phyloP scores from a whole-genome alignment of 148 eudicot genomes.

The Talinum fruticosum region DNA sequence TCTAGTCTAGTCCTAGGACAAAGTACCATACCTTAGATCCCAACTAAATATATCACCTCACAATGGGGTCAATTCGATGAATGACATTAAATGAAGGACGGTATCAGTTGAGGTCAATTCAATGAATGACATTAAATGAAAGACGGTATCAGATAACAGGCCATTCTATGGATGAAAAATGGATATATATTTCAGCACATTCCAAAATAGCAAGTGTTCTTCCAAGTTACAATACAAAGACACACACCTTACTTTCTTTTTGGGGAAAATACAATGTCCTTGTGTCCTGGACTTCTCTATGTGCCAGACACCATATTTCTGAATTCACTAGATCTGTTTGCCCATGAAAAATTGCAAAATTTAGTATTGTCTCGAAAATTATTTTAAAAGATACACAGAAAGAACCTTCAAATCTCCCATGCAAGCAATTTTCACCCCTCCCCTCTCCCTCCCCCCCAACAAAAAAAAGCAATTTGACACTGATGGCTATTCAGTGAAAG shows the following conservation, averaged over 20 bases:
- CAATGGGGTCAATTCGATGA: conserved; percentile 2
- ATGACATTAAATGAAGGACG: not conserved
- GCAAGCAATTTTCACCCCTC: too few relatives aligned
- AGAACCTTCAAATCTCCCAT: not conserved
- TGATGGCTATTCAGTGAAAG: not conserved
- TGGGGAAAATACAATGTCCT: not conserved
- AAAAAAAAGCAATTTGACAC: too few relatives aligned
- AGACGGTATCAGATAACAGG: not conserved
- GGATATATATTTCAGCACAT: not conserved
- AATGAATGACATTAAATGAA: not conserved
- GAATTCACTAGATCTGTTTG: too few relatives aligned
- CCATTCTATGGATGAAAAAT: not conserved
- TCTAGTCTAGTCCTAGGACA: not conserved
- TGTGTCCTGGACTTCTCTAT: not conserved
- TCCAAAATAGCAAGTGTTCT: not conserved
- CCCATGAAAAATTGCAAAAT: not conserved
- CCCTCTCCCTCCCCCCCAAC: too few relatives aligned
- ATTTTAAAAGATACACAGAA: too few relatives aligned
- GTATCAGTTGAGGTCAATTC: conserved; percentile 1
- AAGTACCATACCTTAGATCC: not conserved
- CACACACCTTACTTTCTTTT: not conserved
- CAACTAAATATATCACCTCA: not conserved
- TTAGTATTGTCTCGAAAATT: not conserved
- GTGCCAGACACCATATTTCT: not conserved
- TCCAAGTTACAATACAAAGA: not conserved